A percentile compares a stretch with the other conserved stretches of the same genome.
These are phyloP conservation scores for Pythium periplocum DNA, from an alignment of 352 stramenopile genomes.

Conservation along the genomic window DNA sequence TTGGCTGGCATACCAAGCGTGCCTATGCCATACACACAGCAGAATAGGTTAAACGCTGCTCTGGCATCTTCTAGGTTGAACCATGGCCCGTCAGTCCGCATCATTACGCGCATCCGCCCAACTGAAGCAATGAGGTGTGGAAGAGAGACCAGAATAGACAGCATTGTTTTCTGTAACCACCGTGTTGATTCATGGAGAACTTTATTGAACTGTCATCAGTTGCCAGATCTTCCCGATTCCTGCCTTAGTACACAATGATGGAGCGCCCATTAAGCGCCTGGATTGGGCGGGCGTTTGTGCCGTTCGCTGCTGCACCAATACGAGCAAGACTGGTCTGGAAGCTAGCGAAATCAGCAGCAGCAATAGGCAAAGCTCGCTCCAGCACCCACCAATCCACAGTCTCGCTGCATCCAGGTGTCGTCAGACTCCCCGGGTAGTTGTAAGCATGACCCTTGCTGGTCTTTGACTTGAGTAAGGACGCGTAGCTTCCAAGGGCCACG, in stretches of 20 bases:
- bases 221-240: too few species aligned
- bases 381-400: constrained; percentile 19
- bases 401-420: constrained; percentile 16
- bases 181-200: too few species aligned
- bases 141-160: too few species aligned
- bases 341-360: constrained; percentile 2
- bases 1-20: constrained; percentile 35
- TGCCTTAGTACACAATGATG: constrained; percentile 10
- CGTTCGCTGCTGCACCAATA: constrained; percentile 4
- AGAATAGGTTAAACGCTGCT: constrained; percentile 24
- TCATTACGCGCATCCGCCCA: too few species aligned
- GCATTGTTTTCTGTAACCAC: too few species aligned
- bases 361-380: constrained; percentile 7
- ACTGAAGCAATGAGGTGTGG: too few species aligned
- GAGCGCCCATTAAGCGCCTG: constrained; percentile 17
- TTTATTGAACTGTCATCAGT: too few species aligned
- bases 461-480: too few species aligned
- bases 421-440: constrained; percentile 18
- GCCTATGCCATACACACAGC: constrained; percentile 33
- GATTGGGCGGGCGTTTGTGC: constrained; percentile 8
- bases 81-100: too few species aligned
- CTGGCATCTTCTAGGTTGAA: constrained; percentile 6
- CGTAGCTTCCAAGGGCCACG: neutral
- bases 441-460: constrained; percentile 1
- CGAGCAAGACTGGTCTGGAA: constrained; percentile 3